Evolutionary conservation across 768 basidiomycete genomes (phyloP), one percentile per base, ranked within the genome.

Genomic region (Tricholoma hemisulphureum): DNA sequence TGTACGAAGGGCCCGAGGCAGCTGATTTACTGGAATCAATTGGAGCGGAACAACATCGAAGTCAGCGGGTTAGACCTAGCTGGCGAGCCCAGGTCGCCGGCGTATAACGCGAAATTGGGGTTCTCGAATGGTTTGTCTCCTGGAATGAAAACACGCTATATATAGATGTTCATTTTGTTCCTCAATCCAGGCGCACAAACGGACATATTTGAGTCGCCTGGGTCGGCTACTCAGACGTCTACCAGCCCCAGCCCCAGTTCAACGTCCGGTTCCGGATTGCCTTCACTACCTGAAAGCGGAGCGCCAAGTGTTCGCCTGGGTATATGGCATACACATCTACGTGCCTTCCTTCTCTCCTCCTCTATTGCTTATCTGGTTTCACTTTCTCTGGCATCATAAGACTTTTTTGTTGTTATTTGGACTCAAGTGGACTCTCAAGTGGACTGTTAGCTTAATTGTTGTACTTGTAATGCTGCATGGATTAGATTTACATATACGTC

Each of bases 21-120:
- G 71, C 76, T 83, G 76, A 63, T 83, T 28, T 78, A 75, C 66
- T 83, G 81, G 81, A 73, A 83, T 59, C 81, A 83, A 61, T 50
- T 58, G 0, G 73, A 75, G 6, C 76, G 81, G 2, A 77, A 82
- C 63, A 84, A 83, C 58, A 77, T 83, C 57, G 57, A 68, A 20
- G 78, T 82, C 1, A 63, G 61, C 8, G 82, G 81, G 0, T 62
- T 23, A 13, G 80, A 83, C 67, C 56, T 67, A 10, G 57, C 63
- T 11, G 80, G 80, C 11, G 57, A 66, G 0, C 65, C 61, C 4
- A 79, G 76, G 67, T 76, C 75, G 28, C 83, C 82, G 0, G 77
- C 70, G 11, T 83, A 83, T 61, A 83, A 83, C 61, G 46, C 58
- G 37, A 81, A 80, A 61, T 67, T 74, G 21, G 82, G 82, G 2